Percentiles rank a stretch among this genome's conserved stretches.
Conservation (phyloP, 352 stramenopile genomes). For the Blastocystis sp. region DNA sequence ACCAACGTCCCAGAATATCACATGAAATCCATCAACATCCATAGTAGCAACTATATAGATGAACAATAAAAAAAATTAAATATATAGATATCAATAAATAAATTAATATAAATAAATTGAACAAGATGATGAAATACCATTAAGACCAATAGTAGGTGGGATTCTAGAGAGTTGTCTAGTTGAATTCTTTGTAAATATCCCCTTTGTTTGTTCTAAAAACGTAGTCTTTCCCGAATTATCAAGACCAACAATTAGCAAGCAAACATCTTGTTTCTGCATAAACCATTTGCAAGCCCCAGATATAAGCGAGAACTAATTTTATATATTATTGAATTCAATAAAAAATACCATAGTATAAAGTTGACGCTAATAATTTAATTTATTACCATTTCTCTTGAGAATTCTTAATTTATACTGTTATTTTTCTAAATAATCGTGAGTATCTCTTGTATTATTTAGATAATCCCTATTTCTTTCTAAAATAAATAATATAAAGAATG, state of each 20-base stretch:
- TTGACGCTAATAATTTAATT: too few relatives aligned
- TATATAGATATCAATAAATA: too few relatives aligned
- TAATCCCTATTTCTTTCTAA: too few relatives aligned
- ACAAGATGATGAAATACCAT: too few relatives aligned
- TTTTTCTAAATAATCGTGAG: too few relatives aligned
- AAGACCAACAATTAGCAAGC: slow-evolving; percentile 68
- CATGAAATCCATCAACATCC: slow-evolving; percentile 30
- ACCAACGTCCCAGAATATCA: slow-evolving; percentile 64
- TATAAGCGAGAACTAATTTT: slow-evolving; percentile 61
- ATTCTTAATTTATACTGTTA: too few relatives aligned
- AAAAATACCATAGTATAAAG: too few relatives aligned
- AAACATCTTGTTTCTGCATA: slow-evolving; percentile 62
- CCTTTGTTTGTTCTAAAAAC: slow-evolving; percentile 66
- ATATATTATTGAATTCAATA: too few relatives aligned
- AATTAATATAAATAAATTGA: too few relatives aligned
- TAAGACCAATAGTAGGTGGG: slow-evolving; percentile 65
- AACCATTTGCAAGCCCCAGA: slow-evolving; percentile 58
- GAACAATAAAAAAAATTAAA: background rate
- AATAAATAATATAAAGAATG: too few relatives aligned
- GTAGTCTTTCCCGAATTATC: slow-evolving; percentile 74
- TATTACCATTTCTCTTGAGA: too few relatives aligned
- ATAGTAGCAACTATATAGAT: slow-evolving; percentile 44
- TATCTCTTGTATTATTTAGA: too few relatives aligned
- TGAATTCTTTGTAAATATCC: slow-evolving; percentile 62
- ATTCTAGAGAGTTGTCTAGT: slow-evolving; percentile 69